Conservation (phyloP, 225 moss, liverwort and hornwort genomes). For the Antitrichia curtipendula region DNA sequence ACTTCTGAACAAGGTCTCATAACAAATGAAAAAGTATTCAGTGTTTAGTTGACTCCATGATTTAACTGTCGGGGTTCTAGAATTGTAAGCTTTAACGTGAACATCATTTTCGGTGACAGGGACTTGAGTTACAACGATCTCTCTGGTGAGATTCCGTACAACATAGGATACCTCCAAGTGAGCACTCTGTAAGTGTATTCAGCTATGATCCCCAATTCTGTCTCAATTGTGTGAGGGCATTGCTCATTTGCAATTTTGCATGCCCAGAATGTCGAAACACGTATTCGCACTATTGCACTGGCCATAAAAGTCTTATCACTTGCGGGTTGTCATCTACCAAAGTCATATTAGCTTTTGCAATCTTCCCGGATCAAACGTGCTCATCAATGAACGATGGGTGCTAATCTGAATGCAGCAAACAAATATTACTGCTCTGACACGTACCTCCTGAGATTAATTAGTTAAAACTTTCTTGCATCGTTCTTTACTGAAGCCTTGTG, state of each 20-base stretch:
- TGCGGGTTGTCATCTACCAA: background rate
- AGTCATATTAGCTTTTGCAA: background rate
- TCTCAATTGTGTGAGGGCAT: background rate
- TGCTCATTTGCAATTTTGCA: background rate
- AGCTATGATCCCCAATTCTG: background rate
- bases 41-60: background rate
- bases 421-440: background rate
- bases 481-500: background rate
- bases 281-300: background rate
- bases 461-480: background rate
- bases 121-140: constrained; percentile 45
- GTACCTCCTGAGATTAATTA: background rate
- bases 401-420: background rate
- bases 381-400: background rate
- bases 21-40: background rate
- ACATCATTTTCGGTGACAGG: background rate
- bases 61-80: background rate
- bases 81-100: background rate
- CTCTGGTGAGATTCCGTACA: constrained; percentile 43
- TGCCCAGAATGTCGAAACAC: background rate
- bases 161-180: constrained; percentile 54
- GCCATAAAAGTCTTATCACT: background rate
- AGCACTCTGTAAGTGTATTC: constrained; percentile 42
- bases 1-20: background rate
- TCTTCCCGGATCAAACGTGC: background rate